phyloP scores from a whole-genome alignment of 345 rosid species.

The Physaria fendleri region DNA sequence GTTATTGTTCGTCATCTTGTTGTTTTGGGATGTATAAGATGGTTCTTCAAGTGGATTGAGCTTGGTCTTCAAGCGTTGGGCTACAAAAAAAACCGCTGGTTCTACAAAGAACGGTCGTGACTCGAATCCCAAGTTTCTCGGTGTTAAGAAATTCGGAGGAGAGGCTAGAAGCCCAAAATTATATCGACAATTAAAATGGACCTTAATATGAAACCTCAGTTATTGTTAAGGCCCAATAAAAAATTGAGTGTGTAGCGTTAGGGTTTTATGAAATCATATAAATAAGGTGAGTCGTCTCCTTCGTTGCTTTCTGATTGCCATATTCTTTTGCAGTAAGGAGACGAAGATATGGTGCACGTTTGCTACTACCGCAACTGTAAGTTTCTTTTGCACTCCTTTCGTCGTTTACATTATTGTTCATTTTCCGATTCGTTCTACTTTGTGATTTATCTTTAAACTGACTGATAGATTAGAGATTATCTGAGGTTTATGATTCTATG shows the following conservation, averaged over 20 bases:
- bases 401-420: neutral
- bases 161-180: slow-evolving; percentile 39
- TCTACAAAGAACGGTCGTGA: slow-evolving; percentile 87
- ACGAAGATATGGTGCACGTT: slow-evolving; percentile 43
- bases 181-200: neutral
- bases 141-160: slow-evolving; percentile 90
- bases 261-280: slow-evolving; percentile 20
- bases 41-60: slow-evolving; percentile 54
- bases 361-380: slow-evolving; percentile 49
- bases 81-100: slow-evolving; percentile 78
- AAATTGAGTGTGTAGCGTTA: neutral
- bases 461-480: neutral
- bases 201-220: neutral
- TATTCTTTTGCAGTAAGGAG: slow-evolving; percentile 9
- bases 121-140: slow-evolving; percentile 84
- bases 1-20: neutral
- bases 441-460: neutral
- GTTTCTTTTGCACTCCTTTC: neutral
- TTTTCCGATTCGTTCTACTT: neutral
- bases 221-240: neutral
- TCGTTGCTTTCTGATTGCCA: neutral
- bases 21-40: slow-evolving; percentile 31
- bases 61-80: slow-evolving; percentile 75
- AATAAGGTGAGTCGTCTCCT: neutral
- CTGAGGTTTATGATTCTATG: neutral